A percentile compares a stretch with the other conserved stretches of the same genome.
Evolutionary conservation across 2,329 filamentous ascomycete genomes (phyloP).

Genomic region (Fusarium sp.): DNA sequence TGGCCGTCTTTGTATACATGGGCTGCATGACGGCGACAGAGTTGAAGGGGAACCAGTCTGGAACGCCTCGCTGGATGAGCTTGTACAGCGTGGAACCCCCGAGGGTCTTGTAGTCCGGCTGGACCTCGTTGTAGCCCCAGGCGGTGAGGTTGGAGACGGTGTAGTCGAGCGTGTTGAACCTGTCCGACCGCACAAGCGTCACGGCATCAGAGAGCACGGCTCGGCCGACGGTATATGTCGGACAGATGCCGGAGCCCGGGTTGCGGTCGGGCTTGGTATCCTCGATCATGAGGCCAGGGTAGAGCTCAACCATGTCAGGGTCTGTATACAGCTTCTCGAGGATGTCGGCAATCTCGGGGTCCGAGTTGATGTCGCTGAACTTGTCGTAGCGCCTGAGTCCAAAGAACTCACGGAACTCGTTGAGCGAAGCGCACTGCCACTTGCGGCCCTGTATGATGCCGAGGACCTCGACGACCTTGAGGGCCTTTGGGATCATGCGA

Average conservation of each 20-base stretch:
- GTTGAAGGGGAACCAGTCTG: slow-evolving; percentile 55
- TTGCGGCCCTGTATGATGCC: slow-evolving; percentile 69
- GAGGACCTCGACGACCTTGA: slow-evolving; percentile 69
- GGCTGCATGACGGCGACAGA: slow-evolving; percentile 57
- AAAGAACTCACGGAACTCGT: slow-evolving; percentile 72
- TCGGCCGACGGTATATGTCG: slow-evolving; percentile 61
- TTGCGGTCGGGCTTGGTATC: slow-evolving; percentile 61
- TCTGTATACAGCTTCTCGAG: slow-evolving; percentile 69
- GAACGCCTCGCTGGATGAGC: slow-evolving; percentile 56
- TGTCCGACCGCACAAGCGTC: slow-evolving; percentile 65
- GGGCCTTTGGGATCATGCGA: slow-evolving; percentile 64
- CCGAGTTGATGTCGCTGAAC: slow-evolving; percentile 67
- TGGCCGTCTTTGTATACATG: slow-evolving; percentile 55
- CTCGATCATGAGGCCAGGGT: slow-evolving; percentile 73
- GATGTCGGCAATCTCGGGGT: slow-evolving; percentile 63
- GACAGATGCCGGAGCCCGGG: slow-evolving; percentile 53
- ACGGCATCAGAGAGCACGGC: slow-evolving; percentile 69
- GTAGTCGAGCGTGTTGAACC: slow-evolving; percentile 65
- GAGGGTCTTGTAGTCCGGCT: slow-evolving; percentile 47
- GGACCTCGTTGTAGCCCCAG: slow-evolving; percentile 53
- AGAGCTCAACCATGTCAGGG: slow-evolving; percentile 73
- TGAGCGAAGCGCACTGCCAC: slow-evolving; percentile 69
- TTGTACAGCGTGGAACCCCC: slow-evolving; percentile 57
- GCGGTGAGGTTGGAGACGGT: slow-evolving; percentile 53
- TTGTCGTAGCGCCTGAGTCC: slow-evolving; percentile 63